These are phyloP conservation scores for Stagonosporopsis cucurbitacearum DNA, from an alignment of 2,329 filamentous ascomycete genomes.

Conservation along the genomic window DNA sequence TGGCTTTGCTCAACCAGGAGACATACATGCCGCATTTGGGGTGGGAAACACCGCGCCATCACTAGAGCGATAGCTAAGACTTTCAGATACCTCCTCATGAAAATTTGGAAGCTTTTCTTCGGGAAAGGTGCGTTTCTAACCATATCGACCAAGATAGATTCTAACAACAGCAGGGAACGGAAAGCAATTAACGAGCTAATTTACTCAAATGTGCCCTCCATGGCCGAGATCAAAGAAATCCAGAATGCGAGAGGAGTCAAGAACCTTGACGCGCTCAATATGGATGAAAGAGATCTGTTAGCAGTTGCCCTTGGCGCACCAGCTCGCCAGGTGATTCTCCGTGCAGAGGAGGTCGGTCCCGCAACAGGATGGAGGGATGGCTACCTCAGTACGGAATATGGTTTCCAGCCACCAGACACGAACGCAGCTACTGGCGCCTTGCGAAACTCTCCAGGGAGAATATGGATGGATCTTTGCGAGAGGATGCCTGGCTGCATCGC, in stretches of 20 bases:
- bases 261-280: slow-evolving; percentile 58
- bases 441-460: slow-evolving; percentile 58
- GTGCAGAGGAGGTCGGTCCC: slow-evolving; percentile 61
- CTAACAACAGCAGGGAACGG: slow-evolving; percentile 26
- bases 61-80: neutral
- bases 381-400: slow-evolving; percentile 59
- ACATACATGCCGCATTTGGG: slow-evolving; percentile 32
- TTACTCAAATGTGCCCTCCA: slow-evolving; percentile 35
- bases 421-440: slow-evolving; percentile 58
- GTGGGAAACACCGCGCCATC: slow-evolving; percentile 9
- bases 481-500: slow-evolving; percentile 61
- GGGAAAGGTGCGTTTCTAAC: slow-evolving; percentile 24
- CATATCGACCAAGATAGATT: neutral
- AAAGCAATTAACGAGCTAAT: slow-evolving; percentile 37
- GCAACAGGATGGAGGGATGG: slow-evolving; percentile 62
- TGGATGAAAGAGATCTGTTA: slow-evolving; percentile 57
- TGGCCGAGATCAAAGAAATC: slow-evolving; percentile 35
- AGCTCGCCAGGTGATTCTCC: slow-evolving; percentile 60
- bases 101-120: slow-evolving; percentile 31
- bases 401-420: slow-evolving; percentile 60
- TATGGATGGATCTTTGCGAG: slow-evolving; percentile 63
- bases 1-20: slow-evolving; percentile 32
- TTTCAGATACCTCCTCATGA: slow-evolving; percentile 27
- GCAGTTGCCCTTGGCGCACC: slow-evolving; percentile 62
- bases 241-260: slow-evolving; percentile 46